Percentiles rank a stretch among this genome's conserved stretches.
These are phyloP conservation scores for Trichoderma sp. DNA, from an alignment of 2,329 filamentous ascomycete genomes.

Conservation along the genomic window DNA sequence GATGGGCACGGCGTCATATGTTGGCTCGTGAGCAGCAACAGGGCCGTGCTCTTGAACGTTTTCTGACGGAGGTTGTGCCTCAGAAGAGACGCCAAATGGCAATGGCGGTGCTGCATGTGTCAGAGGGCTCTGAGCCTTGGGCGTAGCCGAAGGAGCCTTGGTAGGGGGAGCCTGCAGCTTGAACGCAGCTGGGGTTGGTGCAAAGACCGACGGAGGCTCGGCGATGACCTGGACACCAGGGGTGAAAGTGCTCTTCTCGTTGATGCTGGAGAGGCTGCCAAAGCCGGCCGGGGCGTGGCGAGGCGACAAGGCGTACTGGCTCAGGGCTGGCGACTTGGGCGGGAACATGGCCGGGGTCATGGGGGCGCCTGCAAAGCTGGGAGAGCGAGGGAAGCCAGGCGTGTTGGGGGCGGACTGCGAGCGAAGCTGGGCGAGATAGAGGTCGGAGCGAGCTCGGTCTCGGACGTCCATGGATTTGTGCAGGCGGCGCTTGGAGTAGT, in stretches of 20 bases:
- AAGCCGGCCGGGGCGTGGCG: conserved; percentile 62
- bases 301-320: conserved; percentile 57
- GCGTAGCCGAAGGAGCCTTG: conserved; percentile 76
- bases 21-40: conserved; percentile 75
- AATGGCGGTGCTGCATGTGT: conserved; percentile 47
- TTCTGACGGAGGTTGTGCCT: conserved; percentile 39
- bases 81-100: background rate
- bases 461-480: conserved; percentile 96
- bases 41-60: conserved; percentile 64
- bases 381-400: conserved; percentile 75
- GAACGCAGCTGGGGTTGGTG: conserved; percentile 64
- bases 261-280: conserved; percentile 51
- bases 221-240: conserved; percentile 58
- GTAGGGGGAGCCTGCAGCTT: conserved; percentile 81
- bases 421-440: conserved; percentile 86
- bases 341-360: conserved; percentile 64
- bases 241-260: conserved; percentile 52
- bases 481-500: conserved; percentile 93
- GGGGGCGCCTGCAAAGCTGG: conserved; percentile 17
- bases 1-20: conserved; percentile 85
- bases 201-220: conserved; percentile 65
- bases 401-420: conserved; percentile 93
- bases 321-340: conserved; percentile 46
- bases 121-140: conserved; percentile 67
- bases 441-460: conserved; percentile 89